These are phyloP conservation scores for Rhizophagus sp. DNA, from an alignment of 192 early-diverging fungal species.

Conservation along the genomic window DNA sequence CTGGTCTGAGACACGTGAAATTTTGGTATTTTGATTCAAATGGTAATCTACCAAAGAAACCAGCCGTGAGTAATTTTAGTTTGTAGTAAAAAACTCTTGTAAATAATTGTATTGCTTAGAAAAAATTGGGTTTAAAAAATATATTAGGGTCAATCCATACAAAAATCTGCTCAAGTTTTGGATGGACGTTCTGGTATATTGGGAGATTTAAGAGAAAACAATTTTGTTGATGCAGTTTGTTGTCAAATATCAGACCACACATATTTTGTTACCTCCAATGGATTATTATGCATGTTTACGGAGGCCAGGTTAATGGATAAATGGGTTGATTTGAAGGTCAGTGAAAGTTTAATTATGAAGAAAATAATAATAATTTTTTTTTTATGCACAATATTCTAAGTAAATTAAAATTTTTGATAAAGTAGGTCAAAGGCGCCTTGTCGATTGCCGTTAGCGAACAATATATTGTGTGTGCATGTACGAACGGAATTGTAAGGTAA, in stretches of 20 bases:
- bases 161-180: conserved; percentile 44
- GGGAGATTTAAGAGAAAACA: conserved; percentile 65
- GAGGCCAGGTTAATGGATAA: conserved; percentile 67
- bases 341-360: not conserved
- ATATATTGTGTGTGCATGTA: conserved; percentile 70
- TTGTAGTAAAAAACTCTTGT: not conserved
- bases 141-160: conserved; percentile 7
- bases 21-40: conserved; percentile 73
- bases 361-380: not conserved
- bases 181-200: conserved; percentile 73
- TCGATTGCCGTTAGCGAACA: conserved; percentile 61
- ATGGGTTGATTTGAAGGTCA: conserved; percentile 80
- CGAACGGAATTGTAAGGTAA: conserved; percentile 74
- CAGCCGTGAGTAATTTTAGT: conserved; percentile 21
- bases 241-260: conserved; percentile 45
- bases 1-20: conserved; percentile 74
- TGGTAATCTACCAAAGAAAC: conserved; percentile 35
- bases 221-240: conserved; percentile 71
- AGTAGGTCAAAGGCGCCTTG: conserved; percentile 59
- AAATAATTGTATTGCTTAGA: not conserved
- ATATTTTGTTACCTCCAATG: conserved; percentile 71
- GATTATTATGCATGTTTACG: conserved; percentile 66
- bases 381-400: not conserved
- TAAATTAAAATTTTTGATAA: not conserved
- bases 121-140: not conserved